phyloP scores from a whole-genome alignment of 2,329 filamentous ascomycete species.

The Xylariaceae sp. region DNA sequence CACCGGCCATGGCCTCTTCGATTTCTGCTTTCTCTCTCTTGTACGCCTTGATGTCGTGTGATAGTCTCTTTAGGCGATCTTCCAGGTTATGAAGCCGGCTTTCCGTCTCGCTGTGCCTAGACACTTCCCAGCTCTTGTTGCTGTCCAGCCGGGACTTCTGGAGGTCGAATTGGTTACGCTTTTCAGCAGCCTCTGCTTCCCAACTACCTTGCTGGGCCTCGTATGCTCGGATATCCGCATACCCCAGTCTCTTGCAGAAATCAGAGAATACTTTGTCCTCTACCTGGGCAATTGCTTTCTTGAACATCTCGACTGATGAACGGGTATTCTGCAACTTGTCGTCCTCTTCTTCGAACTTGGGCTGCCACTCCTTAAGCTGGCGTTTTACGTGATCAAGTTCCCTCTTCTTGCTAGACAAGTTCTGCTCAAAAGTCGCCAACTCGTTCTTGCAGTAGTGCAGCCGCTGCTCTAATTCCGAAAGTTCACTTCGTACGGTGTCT shows the following conservation, averaged over 20 bases:
- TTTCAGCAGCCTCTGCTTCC: conserved; percentile 83
- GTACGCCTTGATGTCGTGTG: conserved; percentile 64
- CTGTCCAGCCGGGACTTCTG: conserved; percentile 72
- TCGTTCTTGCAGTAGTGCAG: conserved; percentile 69
- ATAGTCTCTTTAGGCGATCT: conserved; percentile 59
- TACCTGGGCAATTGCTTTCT: conserved; percentile 65
- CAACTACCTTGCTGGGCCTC: conserved; percentile 88
- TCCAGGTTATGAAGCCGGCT: conserved; percentile 65
- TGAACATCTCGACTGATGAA: conserved; percentile 47
- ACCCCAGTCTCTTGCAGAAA: conserved; percentile 85
- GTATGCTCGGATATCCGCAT: conserved; percentile 84
- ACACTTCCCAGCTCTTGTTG: conserved; percentile 53
- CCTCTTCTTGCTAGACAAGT: conserved; percentile 76
- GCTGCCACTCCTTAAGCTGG: conserved; percentile 69
- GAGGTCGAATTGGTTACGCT: conserved; percentile 78
- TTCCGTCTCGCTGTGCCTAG: conserved; percentile 52
- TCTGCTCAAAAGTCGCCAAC: conserved; percentile 70
- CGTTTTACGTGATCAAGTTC: conserved; percentile 68
- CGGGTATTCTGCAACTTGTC: conserved; percentile 58
- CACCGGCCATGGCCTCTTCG: conserved; percentile 64
- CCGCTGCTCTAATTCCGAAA: conserved; percentile 73
- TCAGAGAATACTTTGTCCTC: conserved; percentile 81
- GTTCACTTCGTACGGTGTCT: conserved; percentile 72
- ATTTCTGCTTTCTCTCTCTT: conserved; percentile 68
- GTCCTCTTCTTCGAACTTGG: conserved; percentile 70